phyloP scores from a whole-genome alignment of 2,329 filamentous ascomycete species.

The Trichoderma polysporum region DNA sequence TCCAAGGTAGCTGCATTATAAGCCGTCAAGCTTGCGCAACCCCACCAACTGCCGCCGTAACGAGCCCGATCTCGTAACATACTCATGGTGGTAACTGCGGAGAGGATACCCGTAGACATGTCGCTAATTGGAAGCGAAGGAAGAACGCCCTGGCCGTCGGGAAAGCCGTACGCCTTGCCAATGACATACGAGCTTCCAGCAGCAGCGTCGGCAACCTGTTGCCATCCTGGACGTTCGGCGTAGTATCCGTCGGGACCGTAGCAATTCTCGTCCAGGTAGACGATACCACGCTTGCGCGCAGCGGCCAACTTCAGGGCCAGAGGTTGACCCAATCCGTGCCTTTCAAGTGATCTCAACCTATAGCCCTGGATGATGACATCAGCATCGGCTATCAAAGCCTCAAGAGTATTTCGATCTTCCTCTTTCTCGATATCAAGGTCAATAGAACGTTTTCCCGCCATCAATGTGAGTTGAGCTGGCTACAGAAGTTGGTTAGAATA shows the following conservation, averaged over 20 bases:
- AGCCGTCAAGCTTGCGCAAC: background rate
- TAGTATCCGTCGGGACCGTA: slow-evolving; percentile 60
- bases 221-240: slow-evolving; percentile 62
- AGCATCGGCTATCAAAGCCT: slow-evolving; percentile 45
- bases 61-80: background rate
- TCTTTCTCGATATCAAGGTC: slow-evolving; percentile 33
- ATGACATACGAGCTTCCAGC: slow-evolving; percentile 36
- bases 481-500: background rate
- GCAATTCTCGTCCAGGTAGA: slow-evolving; percentile 66
- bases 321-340: slow-evolving; percentile 42
- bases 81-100: background rate
- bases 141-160: background rate
- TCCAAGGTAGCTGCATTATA: background rate
- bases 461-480: background rate
- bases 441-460: slow-evolving; percentile 37
- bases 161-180: slow-evolving; percentile 28
- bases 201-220: slow-evolving; percentile 60
- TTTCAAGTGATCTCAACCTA: slow-evolving; percentile 43
- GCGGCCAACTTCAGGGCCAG: slow-evolving; percentile 47
- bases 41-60: background rate
- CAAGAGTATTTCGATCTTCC: slow-evolving; percentile 42
- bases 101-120: background rate
- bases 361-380: slow-evolving; percentile 34
- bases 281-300: slow-evolving; percentile 55
- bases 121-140: background rate